Percentiles rank a stretch among this genome's conserved stretches.
Evolutionary conservation across 2,329 filamentous ascomycete species (phyloP).

Genomic region (Polychaeton citri): DNA sequence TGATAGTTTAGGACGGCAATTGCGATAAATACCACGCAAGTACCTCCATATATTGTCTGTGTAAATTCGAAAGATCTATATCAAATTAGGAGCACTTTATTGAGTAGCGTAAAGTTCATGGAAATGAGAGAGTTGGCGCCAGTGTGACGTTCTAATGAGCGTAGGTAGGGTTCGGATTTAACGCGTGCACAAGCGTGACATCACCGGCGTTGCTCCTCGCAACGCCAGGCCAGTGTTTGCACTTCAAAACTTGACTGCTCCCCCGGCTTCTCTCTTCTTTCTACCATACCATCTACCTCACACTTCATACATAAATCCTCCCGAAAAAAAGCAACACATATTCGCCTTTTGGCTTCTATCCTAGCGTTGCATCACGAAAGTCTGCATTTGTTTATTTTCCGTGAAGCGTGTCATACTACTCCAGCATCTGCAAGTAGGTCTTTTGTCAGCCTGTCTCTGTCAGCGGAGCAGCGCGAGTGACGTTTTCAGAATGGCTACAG

Average conservation of each 20-base stretch:
- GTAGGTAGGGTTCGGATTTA: too few relatives aligned
- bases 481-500: conserved; percentile 51
- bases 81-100: too few relatives aligned
- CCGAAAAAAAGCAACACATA: conserved; percentile 6
- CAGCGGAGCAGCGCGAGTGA: conserved; percentile 7
- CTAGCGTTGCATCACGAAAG: conserved; percentile 15
- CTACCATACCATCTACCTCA: conserved; percentile 10
- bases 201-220: not conserved
- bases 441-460: conserved; percentile 23
- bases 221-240: not conserved
- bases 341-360: conserved; percentile 12
- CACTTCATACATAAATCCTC: conserved; percentile 9
- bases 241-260: not conserved
- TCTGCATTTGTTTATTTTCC: conserved; percentile 26
- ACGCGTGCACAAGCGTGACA: too few relatives aligned
- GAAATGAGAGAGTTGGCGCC: too few relatives aligned
- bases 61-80: too few relatives aligned
- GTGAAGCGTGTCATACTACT: too few relatives aligned
- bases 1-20: too few relatives aligned
- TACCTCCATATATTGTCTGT: too few relatives aligned
- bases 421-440: conserved; percentile 22
- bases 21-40: too few relatives aligned
- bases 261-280: conserved; percentile 4
- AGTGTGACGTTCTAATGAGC: too few relatives aligned
- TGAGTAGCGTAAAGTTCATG: too few relatives aligned